These are phyloP conservation scores for Rubroshorea leprosula DNA, from an alignment of 345 rosid species.

Conservation along the genomic window DNA sequence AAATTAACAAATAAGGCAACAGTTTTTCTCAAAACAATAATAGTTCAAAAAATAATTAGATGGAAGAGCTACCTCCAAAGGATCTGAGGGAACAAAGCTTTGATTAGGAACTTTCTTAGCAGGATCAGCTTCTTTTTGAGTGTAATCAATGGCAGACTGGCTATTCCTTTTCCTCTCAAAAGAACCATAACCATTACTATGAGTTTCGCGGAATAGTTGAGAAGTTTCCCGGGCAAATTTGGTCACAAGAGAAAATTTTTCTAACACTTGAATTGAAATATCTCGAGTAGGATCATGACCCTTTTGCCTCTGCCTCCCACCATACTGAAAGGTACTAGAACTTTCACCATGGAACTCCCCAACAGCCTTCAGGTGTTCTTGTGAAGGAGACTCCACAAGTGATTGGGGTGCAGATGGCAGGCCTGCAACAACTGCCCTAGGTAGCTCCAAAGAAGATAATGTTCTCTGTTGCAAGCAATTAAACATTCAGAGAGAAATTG, in stretches of 20 bases:
- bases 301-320: conserved; percentile 53
- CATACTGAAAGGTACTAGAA: conserved; percentile 37
- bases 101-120: conserved; percentile 35
- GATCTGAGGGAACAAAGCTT: conserved; percentile 61
- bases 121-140: conserved; percentile 33
- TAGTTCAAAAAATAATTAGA: background rate
- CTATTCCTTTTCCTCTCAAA: conserved; percentile 47
- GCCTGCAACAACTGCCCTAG: conserved; percentile 65
- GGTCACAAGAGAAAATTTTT: conserved; percentile 90
- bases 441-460: conserved; percentile 88
- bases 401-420: conserved; percentile 39
- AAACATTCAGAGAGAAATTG: conserved; percentile 13
- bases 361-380: conserved; percentile 39
- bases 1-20: background rate
- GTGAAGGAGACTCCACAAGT: conserved; percentile 34
- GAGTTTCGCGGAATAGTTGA: conserved; percentile 67
- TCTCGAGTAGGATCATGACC: conserved; percentile 85
- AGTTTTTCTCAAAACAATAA: background rate
- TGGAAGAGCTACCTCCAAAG: conserved; percentile 57
- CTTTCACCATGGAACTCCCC: conserved; percentile 25
- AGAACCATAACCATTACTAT: conserved; percentile 52
- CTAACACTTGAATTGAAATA: conserved; percentile 80
- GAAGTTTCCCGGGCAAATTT: conserved; percentile 92
- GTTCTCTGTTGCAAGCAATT: conserved; percentile 50
- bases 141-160: conserved; percentile 34